phyloP scores from a whole-genome alignment of 73 alveolate species.

The Tetrahymena malaccensis region DNA sequence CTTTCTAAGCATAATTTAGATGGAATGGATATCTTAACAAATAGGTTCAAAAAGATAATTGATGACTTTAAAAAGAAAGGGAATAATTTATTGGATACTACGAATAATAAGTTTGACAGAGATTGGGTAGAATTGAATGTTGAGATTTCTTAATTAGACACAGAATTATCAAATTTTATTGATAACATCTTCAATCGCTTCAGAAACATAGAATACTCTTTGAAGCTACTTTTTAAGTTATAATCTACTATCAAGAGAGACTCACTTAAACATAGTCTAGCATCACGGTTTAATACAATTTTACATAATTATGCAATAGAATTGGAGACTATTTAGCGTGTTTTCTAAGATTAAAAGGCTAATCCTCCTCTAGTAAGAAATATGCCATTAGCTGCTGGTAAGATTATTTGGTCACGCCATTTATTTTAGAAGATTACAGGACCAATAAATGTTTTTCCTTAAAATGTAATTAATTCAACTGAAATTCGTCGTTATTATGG shows the following conservation, averaged over 20 bases:
- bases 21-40: conserved; percentile 92
- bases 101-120: conserved; percentile 85
- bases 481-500: conserved; percentile 66
- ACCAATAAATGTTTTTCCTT: conserved; percentile 94
- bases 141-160: conserved; percentile 93
- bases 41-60: conserved; percentile 81
- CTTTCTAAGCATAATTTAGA: conserved; percentile 96
- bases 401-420: conserved; percentile 99
- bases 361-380: conserved; percentile 98
- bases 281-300: conserved; percentile 78
- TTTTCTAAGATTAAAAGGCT: conserved; percentile 17
- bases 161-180: conserved; percentile 93
- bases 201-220: conserved; percentile 93
- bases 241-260: conserved; percentile 95
- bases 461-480: conserved; percentile 47
- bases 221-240: conserved; percentile 93
- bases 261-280: conserved; percentile 68
- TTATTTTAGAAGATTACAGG: conserved; percentile 88
- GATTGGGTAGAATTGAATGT: conserved; percentile 99
- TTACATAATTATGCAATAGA: conserved; percentile 90
- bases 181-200: conserved; percentile 94
- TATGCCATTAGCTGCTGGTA: conserved; percentile 99
- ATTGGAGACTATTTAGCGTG: conserved; percentile 47
- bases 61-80: conserved; percentile 92
- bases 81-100: conserved; percentile 82